These are phyloP conservation scores for Xylogone sp. DNA, from an alignment of 2,329 filamentous ascomycete species.

Conservation along the genomic window DNA sequence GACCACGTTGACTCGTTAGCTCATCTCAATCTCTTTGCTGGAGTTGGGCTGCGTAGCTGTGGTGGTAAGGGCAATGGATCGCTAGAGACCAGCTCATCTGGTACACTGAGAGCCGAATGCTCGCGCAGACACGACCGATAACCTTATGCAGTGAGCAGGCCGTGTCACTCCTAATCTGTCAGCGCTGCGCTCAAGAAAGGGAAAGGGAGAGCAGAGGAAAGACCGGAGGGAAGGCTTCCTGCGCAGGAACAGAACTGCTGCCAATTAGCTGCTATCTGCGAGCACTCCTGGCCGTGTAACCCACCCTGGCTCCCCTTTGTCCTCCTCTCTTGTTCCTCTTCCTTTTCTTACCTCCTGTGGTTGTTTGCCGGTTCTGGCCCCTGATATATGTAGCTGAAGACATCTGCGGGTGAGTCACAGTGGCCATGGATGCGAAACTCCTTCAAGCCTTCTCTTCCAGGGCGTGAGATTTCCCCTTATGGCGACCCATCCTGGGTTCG, in stretches of 20 bases:
- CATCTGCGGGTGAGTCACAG: background rate
- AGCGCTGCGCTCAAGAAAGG: background rate
- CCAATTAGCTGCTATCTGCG: background rate
- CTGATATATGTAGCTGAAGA: background rate
- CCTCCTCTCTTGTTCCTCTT: background rate
- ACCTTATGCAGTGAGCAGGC: no score
- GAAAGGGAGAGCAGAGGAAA: background rate
- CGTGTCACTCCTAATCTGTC: background rate
- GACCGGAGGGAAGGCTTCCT: background rate
- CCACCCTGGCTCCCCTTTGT: background rate
- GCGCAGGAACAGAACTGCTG: background rate
- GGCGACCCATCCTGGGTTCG: no score
- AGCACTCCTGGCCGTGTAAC: background rate
- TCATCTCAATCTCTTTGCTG: no score
- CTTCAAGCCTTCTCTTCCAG: no score
- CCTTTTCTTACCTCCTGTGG: background rate
- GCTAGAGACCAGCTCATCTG: background rate
- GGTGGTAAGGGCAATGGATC: background rate
- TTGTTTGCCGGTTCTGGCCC: background rate
- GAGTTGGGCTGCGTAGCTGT: no score
- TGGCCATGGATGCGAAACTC: background rate
- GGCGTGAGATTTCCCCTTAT: no score
- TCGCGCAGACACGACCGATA: no score
- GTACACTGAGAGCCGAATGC: no score
- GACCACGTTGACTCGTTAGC: no score